phyloP scores from a whole-genome alignment of 208 protist species.

The Acanthamoeba royreba region DNA sequence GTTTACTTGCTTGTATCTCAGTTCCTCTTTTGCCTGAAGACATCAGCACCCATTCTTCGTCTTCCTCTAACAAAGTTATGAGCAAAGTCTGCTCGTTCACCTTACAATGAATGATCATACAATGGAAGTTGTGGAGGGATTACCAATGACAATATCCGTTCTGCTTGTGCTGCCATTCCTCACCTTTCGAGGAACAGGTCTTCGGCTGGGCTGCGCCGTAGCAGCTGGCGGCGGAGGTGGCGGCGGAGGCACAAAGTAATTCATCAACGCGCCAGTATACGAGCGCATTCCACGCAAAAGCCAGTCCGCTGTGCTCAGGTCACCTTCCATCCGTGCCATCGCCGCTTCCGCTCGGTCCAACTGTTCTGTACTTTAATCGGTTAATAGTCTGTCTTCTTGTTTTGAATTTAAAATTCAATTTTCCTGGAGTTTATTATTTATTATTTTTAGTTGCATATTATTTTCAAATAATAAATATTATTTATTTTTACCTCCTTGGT shows the following conservation, averaged over 20 bases:
- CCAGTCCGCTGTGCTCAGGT: not conserved
- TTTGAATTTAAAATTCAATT: no score
- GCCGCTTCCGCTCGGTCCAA: not conserved
- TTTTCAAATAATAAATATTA: not conserved
- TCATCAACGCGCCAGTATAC: not conserved
- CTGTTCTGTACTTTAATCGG: no score
- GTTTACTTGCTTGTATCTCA: no score
- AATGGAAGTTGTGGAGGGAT: no score
- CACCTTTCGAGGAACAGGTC: not conserved
- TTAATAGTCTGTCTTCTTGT: no score
- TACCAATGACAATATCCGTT: not conserved
- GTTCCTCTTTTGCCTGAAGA: not conserved
- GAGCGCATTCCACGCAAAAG: not conserved
- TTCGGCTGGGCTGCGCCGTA: not conserved
- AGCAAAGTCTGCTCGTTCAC: no score
- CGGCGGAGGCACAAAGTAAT: not conserved
- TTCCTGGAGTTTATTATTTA: no score
- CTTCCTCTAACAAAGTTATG: no score
- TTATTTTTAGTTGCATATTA: no score
- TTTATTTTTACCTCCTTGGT: not conserved
- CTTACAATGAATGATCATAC: not conserved
- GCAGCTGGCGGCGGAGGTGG: not conserved
- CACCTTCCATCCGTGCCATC: not conserved
- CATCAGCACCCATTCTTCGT: not conserved
- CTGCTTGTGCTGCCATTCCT: not conserved